These are phyloP conservation scores for Fusarium nanum DNA, from an alignment of 2,329 filamentous ascomycete species.

Conservation along the genomic window DNA sequence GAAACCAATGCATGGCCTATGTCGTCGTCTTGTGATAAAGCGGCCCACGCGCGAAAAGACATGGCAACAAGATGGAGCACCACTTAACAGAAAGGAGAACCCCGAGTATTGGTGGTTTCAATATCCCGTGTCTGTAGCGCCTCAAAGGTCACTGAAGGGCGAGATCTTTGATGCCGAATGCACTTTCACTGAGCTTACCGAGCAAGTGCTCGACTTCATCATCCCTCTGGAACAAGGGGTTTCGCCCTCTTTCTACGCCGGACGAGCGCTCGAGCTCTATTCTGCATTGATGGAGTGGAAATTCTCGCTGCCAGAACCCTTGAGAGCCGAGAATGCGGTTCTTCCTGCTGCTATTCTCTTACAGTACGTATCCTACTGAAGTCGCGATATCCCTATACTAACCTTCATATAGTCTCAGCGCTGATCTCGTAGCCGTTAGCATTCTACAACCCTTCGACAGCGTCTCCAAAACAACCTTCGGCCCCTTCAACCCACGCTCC, in stretches of 20 bases:
- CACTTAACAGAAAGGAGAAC: slow-evolving; percentile 12
- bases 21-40: slow-evolving; percentile 14
- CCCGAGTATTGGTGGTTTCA: slow-evolving; percentile 33
- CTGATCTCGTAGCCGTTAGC: slow-evolving; percentile 24
- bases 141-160: slow-evolving; percentile 15
- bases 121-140: slow-evolving; percentile 17
- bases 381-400: background rate
- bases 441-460: slow-evolving; percentile 26
- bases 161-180: slow-evolving; percentile 33
- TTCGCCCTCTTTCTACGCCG: background rate
- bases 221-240: slow-evolving; percentile 14
- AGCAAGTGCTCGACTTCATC: slow-evolving; percentile 26
- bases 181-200: slow-evolving; percentile 23
- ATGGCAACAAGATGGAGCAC: slow-evolving; percentile 17
- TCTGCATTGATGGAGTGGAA: slow-evolving; percentile 23
- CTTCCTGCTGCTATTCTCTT: slow-evolving; percentile 21
- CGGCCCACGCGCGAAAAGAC: slow-evolving; percentile 10
- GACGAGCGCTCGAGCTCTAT: slow-evolving; percentile 16
- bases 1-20: slow-evolving; percentile 34
- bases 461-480: slow-evolving; percentile 21
- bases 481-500: slow-evolving; percentile 16
- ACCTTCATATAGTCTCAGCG: slow-evolving; percentile 1
- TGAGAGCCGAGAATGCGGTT: slow-evolving; percentile 23
- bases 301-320: slow-evolving; percentile 22
- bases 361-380: slow-evolving; percentile 1